Evolutionary conservation across 192 early-diverging fungal genomes (phyloP).

Genomic region (Backusella tuberculispora): DNA sequence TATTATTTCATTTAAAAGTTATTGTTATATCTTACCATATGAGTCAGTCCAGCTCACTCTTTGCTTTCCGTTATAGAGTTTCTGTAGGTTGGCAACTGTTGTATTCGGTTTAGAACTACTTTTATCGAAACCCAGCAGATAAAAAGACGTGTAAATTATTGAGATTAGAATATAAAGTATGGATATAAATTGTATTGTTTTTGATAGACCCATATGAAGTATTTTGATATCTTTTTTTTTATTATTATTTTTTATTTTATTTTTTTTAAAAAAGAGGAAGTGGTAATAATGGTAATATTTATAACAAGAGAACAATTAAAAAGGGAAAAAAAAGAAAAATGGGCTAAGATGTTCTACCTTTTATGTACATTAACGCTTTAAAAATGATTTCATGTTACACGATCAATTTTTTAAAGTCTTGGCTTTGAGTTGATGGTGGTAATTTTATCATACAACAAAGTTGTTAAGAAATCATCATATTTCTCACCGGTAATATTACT

Average conservation of each 20-base stretch:
- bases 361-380: neutral
- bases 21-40: neutral
- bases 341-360: neutral
- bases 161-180: conserved; percentile 33
- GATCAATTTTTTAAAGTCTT: conserved; percentile 28
- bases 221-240: neutral
- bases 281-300: neutral
- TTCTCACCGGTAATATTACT: conserved; percentile 80
- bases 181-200: conserved; percentile 26
- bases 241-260: neutral
- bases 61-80: neutral
- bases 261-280: neutral
- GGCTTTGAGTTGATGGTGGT: conserved; percentile 41
- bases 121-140: conserved; percentile 11
- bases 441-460: conserved; percentile 90
- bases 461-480: conserved; percentile 94
- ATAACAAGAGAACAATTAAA: neutral
- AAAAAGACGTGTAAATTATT: conserved; percentile 34
- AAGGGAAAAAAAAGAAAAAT: neutral
- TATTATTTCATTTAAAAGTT: neutral
- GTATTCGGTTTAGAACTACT: neutral
- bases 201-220: neutral
- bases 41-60: conserved; percentile 12
- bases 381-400: neutral
- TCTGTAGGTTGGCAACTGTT: neutral